These are phyloP conservation scores for Caulochytrium protostelioides DNA, from an alignment of 371 early-diverging fungal species.

Conservation along the genomic window DNA sequence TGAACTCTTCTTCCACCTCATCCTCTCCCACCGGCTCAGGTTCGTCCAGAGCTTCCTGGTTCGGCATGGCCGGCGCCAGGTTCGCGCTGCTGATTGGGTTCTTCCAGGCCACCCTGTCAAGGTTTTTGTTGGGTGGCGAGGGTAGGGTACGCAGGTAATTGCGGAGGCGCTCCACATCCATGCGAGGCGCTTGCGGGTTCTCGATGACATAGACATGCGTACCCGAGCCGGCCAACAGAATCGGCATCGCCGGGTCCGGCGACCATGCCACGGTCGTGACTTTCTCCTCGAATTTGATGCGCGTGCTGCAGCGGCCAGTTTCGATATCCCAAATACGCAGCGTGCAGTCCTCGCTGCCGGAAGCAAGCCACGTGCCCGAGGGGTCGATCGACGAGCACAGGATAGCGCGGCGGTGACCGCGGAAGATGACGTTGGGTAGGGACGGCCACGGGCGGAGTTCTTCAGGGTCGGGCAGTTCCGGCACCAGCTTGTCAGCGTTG, in stretches of 20 bases:
- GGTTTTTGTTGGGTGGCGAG: no score
- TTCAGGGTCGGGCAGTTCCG: conserved; percentile 83
- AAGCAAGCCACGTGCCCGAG: conserved; percentile 64
- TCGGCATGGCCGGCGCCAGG: no score
- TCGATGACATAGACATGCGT: no score
- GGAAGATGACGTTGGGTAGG: conserved; percentile 45
- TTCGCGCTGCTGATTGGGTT: no score
- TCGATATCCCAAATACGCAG: conserved; percentile 76
- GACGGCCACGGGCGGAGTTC: conserved; percentile 90
- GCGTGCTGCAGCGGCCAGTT: conserved; percentile 63
- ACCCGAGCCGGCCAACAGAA: no score
- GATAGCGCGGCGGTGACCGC: conserved; percentile 59
- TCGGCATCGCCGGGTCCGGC: conserved; percentile 49
- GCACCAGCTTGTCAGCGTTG: conserved; percentile 78
- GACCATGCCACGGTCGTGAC: conserved; percentile 70
- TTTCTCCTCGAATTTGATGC: conserved; percentile 37
- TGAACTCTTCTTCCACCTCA: conserved; percentile 20
- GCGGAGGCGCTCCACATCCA: no score
- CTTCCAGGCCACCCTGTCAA: no score
- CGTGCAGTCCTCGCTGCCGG: conserved; percentile 72
- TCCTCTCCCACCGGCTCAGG: neutral
- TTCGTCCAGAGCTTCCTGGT: no score
- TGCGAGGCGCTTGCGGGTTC: no score
- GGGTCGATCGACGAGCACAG: conserved; percentile 70
- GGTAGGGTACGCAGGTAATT: no score